Evolutionary conservation across 352 stramenopile genomes (phyloP).

Genomic region (Pythium apleroticum): DNA sequence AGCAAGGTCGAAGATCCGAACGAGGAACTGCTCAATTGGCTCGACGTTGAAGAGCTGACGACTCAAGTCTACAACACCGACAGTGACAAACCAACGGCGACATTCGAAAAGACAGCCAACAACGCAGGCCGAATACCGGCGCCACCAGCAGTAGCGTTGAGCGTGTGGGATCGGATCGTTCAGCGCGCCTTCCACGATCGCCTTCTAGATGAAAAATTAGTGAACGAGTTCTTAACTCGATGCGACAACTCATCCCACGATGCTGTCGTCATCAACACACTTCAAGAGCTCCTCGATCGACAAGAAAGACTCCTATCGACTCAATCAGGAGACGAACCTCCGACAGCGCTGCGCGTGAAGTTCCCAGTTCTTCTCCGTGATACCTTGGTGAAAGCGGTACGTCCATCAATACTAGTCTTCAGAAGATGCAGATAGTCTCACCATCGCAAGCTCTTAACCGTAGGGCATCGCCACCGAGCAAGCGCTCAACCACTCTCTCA

Average conservation of each 20-base stretch:
- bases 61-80: slow-evolving; percentile 33
- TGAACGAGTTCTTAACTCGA: slow-evolving; percentile 32
- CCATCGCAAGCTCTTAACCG: neutral
- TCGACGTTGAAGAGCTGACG: slow-evolving; percentile 49
- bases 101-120: neutral
- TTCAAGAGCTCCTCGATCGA: slow-evolving; percentile 33
- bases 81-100: neutral
- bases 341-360: slow-evolving; percentile 8
- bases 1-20: slow-evolving; percentile 59
- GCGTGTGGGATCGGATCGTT: slow-evolving; percentile 42
- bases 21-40: slow-evolving; percentile 76
- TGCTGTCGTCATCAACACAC: slow-evolving; percentile 33
- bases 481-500: slow-evolving; percentile 14
- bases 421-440: neutral
- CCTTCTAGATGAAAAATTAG: slow-evolving; percentile 25
- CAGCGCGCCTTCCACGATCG: slow-evolving; percentile 49
- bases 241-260: slow-evolving; percentile 27
- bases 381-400: slow-evolving; percentile 13
- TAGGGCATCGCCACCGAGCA: slow-evolving; percentile 6
- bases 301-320: slow-evolving; percentile 18
- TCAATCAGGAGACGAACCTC: neutral
- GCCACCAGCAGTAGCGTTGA: neutral
- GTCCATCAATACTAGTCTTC: neutral
- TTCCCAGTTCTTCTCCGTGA: slow-evolving; percentile 16
- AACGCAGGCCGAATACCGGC: neutral